Evolutionary conservation across 305 asterid genomes (phyloP).

Genomic region (Solanum hybrid): DNA sequence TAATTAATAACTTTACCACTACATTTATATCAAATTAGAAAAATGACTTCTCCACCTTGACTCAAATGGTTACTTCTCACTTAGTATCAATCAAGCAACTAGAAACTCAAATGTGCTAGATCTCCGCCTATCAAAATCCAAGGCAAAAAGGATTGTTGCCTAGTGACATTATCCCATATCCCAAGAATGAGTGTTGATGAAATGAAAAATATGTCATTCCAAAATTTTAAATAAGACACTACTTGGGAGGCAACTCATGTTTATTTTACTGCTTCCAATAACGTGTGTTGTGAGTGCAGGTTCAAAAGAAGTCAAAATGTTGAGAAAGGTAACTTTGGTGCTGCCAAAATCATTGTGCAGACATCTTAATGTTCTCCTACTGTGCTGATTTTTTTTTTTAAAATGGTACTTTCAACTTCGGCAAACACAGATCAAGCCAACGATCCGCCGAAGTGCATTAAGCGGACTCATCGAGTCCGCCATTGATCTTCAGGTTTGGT

Average conservation of each 20-base stretch:
- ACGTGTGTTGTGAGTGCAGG: neutral
- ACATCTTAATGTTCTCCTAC: neutral
- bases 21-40: no score
- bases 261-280: neutral
- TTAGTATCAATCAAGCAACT: no score
- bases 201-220: neutral
- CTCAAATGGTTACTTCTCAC: no score
- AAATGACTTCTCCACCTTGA: no score
- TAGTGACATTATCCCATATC: no score
- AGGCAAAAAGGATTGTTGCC: no score
- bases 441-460: neutral
- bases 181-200: no score
- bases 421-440: neutral
- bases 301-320: neutral
- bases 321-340: neutral
- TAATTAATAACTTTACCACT: no score
- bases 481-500: neutral
- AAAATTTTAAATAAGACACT: neutral
- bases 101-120: no score
- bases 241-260: neutral
- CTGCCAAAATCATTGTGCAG: neutral
- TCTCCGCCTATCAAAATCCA: no score
- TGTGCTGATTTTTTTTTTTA: neutral
- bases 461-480: neutral
- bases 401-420: neutral